Evolutionary conservation across 2,329 filamentous ascomycete genomes (phyloP).

Genomic region (Sclerotinia glacialis): DNA sequence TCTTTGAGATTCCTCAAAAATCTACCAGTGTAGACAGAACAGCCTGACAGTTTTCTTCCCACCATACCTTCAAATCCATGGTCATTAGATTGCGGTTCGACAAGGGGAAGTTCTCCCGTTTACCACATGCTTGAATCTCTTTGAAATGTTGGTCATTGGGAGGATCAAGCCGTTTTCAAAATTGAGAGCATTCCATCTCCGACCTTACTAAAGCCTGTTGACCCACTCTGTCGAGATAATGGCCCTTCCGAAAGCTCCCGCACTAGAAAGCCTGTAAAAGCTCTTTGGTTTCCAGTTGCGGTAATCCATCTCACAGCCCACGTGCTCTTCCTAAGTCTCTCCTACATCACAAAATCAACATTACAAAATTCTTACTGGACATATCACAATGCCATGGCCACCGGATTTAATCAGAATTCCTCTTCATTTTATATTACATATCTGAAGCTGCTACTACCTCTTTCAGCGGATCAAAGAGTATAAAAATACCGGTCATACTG

Average conservation of each 20-base stretch:
- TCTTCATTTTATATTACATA: not conserved
- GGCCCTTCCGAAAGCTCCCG: not conserved
- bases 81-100: not conserved
- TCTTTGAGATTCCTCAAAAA: not conserved
- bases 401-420: not conserved
- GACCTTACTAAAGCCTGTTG: not conserved
- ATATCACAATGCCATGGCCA: not conserved
- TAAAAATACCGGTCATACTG: not conserved
- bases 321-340: not conserved
- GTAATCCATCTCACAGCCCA: not conserved
- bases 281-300: not conserved
- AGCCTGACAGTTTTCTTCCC: not conserved
- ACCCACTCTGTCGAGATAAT: not conserved
- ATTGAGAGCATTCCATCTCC: not conserved
- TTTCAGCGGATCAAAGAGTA: not conserved
- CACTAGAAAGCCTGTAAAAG: not conserved
- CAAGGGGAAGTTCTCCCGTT: too few species aligned
- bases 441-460: not conserved
- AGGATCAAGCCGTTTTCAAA: too few species aligned
- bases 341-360: not conserved
- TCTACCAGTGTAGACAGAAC: not conserved
- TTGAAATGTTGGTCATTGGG: not conserved
- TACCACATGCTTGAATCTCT: not conserved
- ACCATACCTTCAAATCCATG: not conserved
- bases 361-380: not conserved